These are phyloP conservation scores for Aspergillus sergii DNA, from an alignment of 2,329 filamentous ascomycete genomes.

Conservation along the genomic window DNA sequence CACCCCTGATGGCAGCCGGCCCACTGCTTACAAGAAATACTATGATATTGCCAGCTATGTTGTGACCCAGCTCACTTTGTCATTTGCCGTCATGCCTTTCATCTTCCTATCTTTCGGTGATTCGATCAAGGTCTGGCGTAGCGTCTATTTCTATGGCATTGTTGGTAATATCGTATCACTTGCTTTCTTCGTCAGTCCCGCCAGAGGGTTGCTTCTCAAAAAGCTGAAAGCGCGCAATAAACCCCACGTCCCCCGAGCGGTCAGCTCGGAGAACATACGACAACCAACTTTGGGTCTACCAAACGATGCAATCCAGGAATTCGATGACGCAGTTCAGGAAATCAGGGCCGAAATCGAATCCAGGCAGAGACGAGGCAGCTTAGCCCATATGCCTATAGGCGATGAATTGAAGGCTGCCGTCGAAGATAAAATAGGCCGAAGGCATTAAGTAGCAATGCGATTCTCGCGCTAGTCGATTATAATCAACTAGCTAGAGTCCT, in stretches of 20 bases:
- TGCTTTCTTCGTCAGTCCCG: constrained; percentile 78
- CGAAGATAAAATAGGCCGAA: constrained; percentile 53
- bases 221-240: constrained; percentile 60
- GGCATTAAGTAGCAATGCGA: constrained; percentile 35
- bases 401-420: constrained; percentile 57
- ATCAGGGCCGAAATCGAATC: constrained; percentile 72
- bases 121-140: constrained; percentile 75
- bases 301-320: constrained; percentile 71
- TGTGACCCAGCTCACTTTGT: constrained; percentile 78
- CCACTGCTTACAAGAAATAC: constrained; percentile 73
- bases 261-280: constrained; percentile 62
- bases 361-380: constrained; percentile 51
- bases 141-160: constrained; percentile 86
- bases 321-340: constrained; percentile 77
- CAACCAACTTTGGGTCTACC: constrained; percentile 77
- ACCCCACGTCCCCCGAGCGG: constrained; percentile 45
- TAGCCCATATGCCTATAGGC: constrained; percentile 48
- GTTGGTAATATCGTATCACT: constrained; percentile 67
- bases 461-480: background rate
- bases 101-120: constrained; percentile 73
- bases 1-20: constrained; percentile 69
- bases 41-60: constrained; percentile 81
- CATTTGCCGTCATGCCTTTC: constrained; percentile 83
- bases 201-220: constrained; percentile 63
- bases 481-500: background rate